phyloP scores from a whole-genome alignment of 2,329 filamentous ascomycete genomes.

The Colletotrichum trifolii region DNA sequence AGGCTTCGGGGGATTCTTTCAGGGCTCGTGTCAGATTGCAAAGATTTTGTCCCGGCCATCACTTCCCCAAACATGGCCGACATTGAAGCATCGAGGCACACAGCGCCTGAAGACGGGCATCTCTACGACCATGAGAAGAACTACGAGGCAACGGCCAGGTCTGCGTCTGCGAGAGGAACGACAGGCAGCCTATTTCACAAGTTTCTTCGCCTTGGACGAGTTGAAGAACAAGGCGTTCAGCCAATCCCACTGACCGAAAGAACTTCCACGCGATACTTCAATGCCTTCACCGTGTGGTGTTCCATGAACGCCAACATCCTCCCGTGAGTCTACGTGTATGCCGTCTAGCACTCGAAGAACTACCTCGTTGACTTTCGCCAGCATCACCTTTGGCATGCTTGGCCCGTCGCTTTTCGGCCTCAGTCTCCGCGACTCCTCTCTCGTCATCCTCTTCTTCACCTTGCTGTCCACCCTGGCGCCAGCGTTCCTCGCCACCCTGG shows the following conservation, averaged over 20 bases:
- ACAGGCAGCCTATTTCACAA: background rate
- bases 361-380: slow-evolving; percentile 37
- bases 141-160: background rate
- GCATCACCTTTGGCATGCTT: slow-evolving; percentile 73
- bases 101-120: background rate
- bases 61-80: slow-evolving; percentile 5
- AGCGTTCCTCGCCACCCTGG: slow-evolving; percentile 67
- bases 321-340: slow-evolving; percentile 42
- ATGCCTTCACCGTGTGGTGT: slow-evolving; percentile 61
- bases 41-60: too few species aligned
- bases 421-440: slow-evolving; percentile 63
- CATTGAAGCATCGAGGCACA: slow-evolving; percentile 9
- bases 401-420: slow-evolving; percentile 67
- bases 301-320: slow-evolving; percentile 61
- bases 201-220: slow-evolving; percentile 40
- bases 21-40: too few species aligned
- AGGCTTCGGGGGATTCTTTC: too few species aligned
- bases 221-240: slow-evolving; percentile 57
- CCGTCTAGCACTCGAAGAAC: slow-evolving; percentile 24
- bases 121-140: slow-evolving; percentile 1
- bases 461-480: slow-evolving; percentile 64
- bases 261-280: slow-evolving; percentile 53
- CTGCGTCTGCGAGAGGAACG: background rate
- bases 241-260: slow-evolving; percentile 56
- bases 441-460: slow-evolving; percentile 73